These are phyloP conservation scores for Adansonia digitata DNA, from an alignment of 345 rosid genomes.

Conservation along the genomic window DNA sequence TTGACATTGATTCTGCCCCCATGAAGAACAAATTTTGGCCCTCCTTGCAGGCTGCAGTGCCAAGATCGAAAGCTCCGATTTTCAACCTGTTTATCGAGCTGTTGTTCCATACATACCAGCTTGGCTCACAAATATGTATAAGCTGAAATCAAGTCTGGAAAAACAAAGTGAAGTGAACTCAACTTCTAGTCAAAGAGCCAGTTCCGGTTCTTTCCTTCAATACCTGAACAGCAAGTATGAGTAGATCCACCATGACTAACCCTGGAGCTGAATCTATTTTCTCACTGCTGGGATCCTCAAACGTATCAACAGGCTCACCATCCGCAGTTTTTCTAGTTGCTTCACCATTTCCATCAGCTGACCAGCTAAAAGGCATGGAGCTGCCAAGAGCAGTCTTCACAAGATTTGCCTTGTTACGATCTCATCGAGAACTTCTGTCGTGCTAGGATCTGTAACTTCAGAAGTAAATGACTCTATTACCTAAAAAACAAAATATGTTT, in stretches of 20 bases:
- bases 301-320: slow-evolving; percentile 6
- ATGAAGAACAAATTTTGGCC: background rate
- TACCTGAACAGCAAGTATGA: slow-evolving; percentile 64
- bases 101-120: background rate
- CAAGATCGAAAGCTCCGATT: background rate
- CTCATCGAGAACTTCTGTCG: slow-evolving; percentile 41
- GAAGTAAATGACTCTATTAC: slow-evolving; percentile 27
- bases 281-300: slow-evolving; percentile 34
- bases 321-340: slow-evolving; percentile 24
- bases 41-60: background rate
- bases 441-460: slow-evolving; percentile 28
- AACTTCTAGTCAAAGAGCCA: background rate
- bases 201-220: slow-evolving; percentile 32
- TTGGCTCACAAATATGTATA: background rate
- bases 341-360: slow-evolving; percentile 53
- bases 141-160: background rate
- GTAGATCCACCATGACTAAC: slow-evolving; percentile 91
- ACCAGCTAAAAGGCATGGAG: slow-evolving; percentile 88
- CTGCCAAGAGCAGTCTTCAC: slow-evolving; percentile 92
- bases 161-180: background rate
- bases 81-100: background rate
- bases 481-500: no score
- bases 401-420: slow-evolving; percentile 65
- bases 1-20: no score
- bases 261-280: slow-evolving; percentile 76